These are phyloP conservation scores for Talaromyces liani DNA, from an alignment of 495 filamentous ascomycete genomes.

Conservation along the genomic window DNA sequence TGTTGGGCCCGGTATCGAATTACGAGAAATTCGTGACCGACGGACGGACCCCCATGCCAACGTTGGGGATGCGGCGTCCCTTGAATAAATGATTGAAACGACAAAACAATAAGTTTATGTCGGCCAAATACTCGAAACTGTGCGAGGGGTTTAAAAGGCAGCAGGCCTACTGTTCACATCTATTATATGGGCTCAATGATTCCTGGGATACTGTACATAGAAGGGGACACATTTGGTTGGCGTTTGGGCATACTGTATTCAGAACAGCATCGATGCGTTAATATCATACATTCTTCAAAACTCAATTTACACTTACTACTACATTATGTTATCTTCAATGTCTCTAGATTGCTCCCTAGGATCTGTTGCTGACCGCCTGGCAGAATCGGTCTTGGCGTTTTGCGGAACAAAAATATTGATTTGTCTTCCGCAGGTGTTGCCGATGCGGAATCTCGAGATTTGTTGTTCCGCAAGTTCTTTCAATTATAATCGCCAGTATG, in stretches of 20 bases:
- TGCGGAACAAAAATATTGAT: slow-evolving; percentile 7
- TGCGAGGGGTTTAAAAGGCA: neutral
- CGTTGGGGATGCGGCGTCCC: slow-evolving; percentile 3
- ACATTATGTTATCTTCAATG: too few relatives aligned
- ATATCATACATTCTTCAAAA: neutral
- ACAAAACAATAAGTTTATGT: neutral
- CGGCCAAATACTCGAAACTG: neutral
- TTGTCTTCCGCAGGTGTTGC: neutral
- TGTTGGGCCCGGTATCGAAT: slow-evolving; percentile 61
- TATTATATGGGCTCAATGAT: neutral
- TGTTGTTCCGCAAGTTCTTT: neutral
- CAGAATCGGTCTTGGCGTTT: slow-evolving; percentile 8
- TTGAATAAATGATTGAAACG: neutral
- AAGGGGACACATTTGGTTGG: neutral
- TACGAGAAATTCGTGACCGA: slow-evolving; percentile 47
- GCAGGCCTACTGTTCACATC: neutral
- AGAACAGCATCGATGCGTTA: neutral
- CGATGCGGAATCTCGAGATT: slow-evolving; percentile 1
- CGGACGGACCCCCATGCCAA: slow-evolving; percentile 21
- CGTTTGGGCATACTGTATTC: slow-evolving; percentile 2
- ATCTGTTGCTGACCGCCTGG: neutral
- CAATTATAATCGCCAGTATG: slow-evolving; percentile 6
- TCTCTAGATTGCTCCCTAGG: too few relatives aligned
- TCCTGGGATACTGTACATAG: neutral
- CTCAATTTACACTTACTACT: neutral